Evolutionary conservation across 2,329 filamentous ascomycete species (phyloP).

Genomic region (Trichoderma harzianum): DNA sequence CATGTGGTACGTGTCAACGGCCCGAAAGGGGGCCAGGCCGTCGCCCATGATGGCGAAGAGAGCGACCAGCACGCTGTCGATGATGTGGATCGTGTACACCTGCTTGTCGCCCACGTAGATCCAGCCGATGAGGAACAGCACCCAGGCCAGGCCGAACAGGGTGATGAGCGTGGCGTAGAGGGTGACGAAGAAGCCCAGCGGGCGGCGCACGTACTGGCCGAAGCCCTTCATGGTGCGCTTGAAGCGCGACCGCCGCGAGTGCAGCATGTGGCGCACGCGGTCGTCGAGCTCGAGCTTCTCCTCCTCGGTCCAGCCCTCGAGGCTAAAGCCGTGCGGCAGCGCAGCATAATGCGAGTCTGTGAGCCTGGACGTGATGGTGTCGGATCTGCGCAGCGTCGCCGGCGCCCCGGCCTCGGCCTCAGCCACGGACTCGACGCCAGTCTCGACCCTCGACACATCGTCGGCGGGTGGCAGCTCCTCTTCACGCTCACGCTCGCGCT

Average conservation of each 20-base stretch:
- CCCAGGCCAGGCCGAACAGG: slow-evolving; percentile 81
- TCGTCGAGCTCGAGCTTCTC: slow-evolving; percentile 79
- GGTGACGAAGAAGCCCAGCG: slow-evolving; percentile 79
- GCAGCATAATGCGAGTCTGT: slow-evolving; percentile 74
- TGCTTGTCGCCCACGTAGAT: slow-evolving; percentile 75
- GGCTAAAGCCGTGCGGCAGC: slow-evolving; percentile 66
- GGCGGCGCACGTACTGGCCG: slow-evolving; percentile 70
- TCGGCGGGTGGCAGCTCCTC: not conserved
- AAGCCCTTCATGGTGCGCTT: slow-evolving; percentile 79
- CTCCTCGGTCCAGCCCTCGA: slow-evolving; percentile 71
- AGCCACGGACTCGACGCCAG: slow-evolving; percentile 4
- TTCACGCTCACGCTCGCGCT: not conserved
- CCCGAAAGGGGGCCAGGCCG: slow-evolving; percentile 69
- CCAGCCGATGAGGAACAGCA: slow-evolving; percentile 88
- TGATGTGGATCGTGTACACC: slow-evolving; percentile 65
- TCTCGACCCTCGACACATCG: slow-evolving; percentile 25
- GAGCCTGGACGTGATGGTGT: slow-evolving; percentile 65
- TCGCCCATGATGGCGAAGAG: slow-evolving; percentile 70
- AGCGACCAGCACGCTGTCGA: slow-evolving; percentile 68
- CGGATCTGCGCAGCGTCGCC: slow-evolving; percentile 36
- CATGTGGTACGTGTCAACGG: slow-evolving; percentile 85
- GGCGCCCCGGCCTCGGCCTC: slow-evolving; percentile 22
- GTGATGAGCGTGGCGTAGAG: slow-evolving; percentile 81
- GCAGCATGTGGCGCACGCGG: slow-evolving; percentile 82
- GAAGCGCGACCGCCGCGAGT: slow-evolving; percentile 75